Conservation (phyloP, 768 basidiomycete genomes). For the Lactarius tabidus region DNA sequence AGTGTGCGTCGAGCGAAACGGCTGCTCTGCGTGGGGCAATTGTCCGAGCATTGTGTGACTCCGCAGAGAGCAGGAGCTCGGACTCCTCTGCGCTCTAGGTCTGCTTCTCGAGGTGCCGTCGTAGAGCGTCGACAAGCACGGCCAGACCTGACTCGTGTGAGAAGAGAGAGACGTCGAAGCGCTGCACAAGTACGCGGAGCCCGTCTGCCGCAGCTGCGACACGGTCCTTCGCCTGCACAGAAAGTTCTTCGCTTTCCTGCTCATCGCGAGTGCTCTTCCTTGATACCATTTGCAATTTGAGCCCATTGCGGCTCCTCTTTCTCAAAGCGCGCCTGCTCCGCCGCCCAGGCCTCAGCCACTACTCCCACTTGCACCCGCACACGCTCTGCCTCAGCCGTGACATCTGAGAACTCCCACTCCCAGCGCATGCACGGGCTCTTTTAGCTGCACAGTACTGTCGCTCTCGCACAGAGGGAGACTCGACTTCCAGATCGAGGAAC, state of each 20-base stretch:
- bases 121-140: constrained; percentile 30
- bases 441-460: neutral
- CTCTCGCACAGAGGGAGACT: constrained; percentile 51
- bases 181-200: constrained; percentile 50
- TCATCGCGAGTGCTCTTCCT: constrained; percentile 46
- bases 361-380: constrained; percentile 8
- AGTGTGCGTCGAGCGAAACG: neutral
- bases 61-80: constrained; percentile 33
- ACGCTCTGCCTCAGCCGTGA: neutral
- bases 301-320: constrained; percentile 41
- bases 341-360: constrained; percentile 10
- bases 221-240: constrained; percentile 44
- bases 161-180: constrained; percentile 51
- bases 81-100: constrained; percentile 37
- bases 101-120: constrained; percentile 33
- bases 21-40: constrained; percentile 16
- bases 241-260: constrained; percentile 46
- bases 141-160: constrained; percentile 30
- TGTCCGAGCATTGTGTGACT: constrained; percentile 11
- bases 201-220: constrained; percentile 47
- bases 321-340: constrained; percentile 38
- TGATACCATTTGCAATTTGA: constrained; percentile 47
- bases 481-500: constrained; percentile 46
- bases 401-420: neutral
- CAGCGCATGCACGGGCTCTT: constrained; percentile 16